These are phyloP conservation scores for Paramecium biaurelia DNA, from an alignment of 73 alveolate species.

Conservation along the genomic window DNA sequence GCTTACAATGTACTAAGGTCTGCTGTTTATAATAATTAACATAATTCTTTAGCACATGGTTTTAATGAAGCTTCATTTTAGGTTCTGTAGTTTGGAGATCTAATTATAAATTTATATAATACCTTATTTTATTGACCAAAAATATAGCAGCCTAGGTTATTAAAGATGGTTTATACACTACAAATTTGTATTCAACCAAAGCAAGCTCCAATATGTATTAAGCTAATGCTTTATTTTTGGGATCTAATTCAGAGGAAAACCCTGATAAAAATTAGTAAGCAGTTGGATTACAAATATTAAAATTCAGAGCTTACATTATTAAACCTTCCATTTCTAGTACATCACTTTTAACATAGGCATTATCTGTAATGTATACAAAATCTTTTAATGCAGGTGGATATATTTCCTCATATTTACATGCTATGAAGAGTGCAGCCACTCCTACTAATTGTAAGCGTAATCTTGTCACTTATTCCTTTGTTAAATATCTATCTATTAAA, in stretches of 20 bases:
- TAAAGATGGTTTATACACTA: neutral
- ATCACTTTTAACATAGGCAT: slow-evolving; percentile 77
- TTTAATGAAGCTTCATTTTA: slow-evolving; percentile 23
- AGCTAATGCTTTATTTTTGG: neutral
- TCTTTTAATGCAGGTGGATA: slow-evolving; percentile 87
- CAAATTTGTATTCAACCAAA: slow-evolving; percentile 5
- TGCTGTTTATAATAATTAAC: slow-evolving; percentile 1
- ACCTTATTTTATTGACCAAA: slow-evolving; percentile 22
- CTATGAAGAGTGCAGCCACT: slow-evolving; percentile 82
- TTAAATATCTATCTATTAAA: slow-evolving; percentile 76
- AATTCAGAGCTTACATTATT: neutral
- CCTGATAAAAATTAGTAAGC: neutral
- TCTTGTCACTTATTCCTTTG: slow-evolving; percentile 55
- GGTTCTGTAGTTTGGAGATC: slow-evolving; percentile 42
- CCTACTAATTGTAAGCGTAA: slow-evolving; percentile 78
- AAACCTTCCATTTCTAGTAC: slow-evolving; percentile 58
- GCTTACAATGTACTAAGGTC: slow-evolving; percentile 37
- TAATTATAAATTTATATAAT: neutral
- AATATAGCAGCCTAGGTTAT: neutral
- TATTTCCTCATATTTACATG: slow-evolving; percentile 86
- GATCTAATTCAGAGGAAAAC: neutral
- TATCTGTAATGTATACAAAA: slow-evolving; percentile 79
- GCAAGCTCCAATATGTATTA: slow-evolving; percentile 8
- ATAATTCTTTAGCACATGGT: slow-evolving; percentile 57
- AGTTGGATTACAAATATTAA: neutral